phyloP scores from a whole-genome alignment of 495 filamentous ascomycete genomes.

The Tuber calosporum region DNA sequence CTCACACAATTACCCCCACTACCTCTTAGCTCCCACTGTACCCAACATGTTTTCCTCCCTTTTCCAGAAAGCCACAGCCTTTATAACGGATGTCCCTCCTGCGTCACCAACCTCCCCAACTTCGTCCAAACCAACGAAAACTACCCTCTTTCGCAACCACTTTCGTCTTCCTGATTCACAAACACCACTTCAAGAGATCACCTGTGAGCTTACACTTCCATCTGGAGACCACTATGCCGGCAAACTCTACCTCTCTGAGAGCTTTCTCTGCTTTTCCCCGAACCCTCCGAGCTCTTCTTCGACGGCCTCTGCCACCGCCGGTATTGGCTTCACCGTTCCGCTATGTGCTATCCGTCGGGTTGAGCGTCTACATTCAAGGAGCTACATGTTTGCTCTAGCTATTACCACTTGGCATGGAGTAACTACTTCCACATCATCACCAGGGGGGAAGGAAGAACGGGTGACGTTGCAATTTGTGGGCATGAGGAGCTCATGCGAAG shows the following conservation, averaged over 20 bases:
- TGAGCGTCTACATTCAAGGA: conserved; percentile 83
- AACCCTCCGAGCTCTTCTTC: conserved; percentile 71
- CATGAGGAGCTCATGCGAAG: conserved; percentile 77
- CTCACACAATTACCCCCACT: neutral
- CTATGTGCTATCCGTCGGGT: conserved; percentile 85
- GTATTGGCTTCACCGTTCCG: conserved; percentile 94
- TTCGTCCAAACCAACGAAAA: conserved; percentile 77
- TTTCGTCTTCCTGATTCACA: conserved; percentile 91
- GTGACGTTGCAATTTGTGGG: conserved; percentile 86
- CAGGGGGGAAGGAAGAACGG: conserved; percentile 55
- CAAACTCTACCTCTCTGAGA: conserved; percentile 85
- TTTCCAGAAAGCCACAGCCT: conserved; percentile 88
- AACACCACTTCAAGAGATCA: conserved; percentile 87
- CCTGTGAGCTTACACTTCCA: conserved; percentile 82
- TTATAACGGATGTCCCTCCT: conserved; percentile 72
- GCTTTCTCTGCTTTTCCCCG: conserved; percentile 91
- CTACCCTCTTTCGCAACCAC: conserved; percentile 86
- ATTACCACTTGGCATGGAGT: conserved; percentile 95
- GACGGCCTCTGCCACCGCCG: conserved; percentile 72
- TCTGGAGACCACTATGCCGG: conserved; percentile 82
- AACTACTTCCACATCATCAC: conserved; percentile 44
- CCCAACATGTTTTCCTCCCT: conserved; percentile 47
- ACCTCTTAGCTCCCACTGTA: neutral
- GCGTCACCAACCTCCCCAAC: conserved; percentile 57
- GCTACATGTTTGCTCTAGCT: conserved; percentile 81